Evolutionary conservation across 2,329 filamentous ascomycete species (phyloP), one percentile per base, ranked within the genome.

Genomic region (Nemania serpens): DNA sequence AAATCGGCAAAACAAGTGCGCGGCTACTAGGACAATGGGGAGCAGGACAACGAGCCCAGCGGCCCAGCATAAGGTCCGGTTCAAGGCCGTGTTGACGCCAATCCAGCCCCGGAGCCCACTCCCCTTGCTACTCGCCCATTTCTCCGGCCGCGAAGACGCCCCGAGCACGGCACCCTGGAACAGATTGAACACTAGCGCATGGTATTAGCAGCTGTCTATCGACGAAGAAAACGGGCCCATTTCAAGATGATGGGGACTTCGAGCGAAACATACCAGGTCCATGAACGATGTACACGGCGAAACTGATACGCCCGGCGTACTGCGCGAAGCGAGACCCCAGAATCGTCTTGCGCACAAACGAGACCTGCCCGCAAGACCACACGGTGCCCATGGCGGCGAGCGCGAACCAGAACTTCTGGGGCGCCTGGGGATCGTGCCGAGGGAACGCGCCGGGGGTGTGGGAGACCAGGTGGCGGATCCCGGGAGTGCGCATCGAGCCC

Each of bases 1-100:
- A 1, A 73, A 73, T 29, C 84, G 77, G 82, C 84, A 87, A 67
- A 87, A 87, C 10, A 88, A 58, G 70, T 88, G 85, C 1, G 82
- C 81, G 5, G 79, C 76, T 79, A 84, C 87, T 5, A 87, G 75
- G 0, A 81, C 75, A 1, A 76, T 58, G 3, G 75, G 67, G 4
- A 69, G 71, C 2, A 77, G 52, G 4, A 75, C 51, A 13, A 70
- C 63, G 15, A 81, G 68, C n/a, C 78, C 78, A 2, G 77, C 22
- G 5, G 76, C 49, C 71, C 81, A 76, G 17, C 74, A 66, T 10
- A 75, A 25, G 5, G 73, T 71, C 12, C 73, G 69, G 50, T 75
- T 71, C 17, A 64, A 58, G 2, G 69, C 64, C 2, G 67, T 73
- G 17, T 72, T 64, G 5, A 71, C 68, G 37, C 73, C 74, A 36